These are phyloP conservation scores for Neonectria neomacrospora DNA, from an alignment of 2,329 filamentous ascomycete genomes.

Conservation along the genomic window DNA sequence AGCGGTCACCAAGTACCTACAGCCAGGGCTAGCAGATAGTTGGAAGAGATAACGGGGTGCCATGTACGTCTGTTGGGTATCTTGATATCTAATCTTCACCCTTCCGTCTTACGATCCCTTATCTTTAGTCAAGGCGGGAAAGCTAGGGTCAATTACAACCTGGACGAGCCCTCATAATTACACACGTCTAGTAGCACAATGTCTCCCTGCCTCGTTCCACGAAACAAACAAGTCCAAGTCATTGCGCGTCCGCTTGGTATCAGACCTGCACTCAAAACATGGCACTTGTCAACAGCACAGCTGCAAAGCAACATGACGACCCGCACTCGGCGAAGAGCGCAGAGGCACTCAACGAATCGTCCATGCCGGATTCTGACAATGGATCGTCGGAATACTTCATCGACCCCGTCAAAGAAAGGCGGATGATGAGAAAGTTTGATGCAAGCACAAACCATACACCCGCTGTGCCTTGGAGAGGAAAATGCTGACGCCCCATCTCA, in stretches of 20 bases:
- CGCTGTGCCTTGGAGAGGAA: not conserved
- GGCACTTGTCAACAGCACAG: not conserved
- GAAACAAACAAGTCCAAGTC: not conserved
- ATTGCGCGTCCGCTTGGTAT: not conserved
- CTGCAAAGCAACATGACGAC: not conserved
- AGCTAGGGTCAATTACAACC: not conserved
- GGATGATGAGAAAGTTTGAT: slow-evolving; percentile 44
- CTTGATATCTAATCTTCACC: not conserved
- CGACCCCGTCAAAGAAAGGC: slow-evolving; percentile 29
- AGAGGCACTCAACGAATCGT: not conserved
- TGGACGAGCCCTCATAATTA: not conserved
- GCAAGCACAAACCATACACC: slow-evolving; percentile 17
- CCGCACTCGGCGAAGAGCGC: not conserved
- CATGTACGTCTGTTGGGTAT: not conserved
- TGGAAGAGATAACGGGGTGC: not conserved
- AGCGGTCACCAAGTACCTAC: no score
- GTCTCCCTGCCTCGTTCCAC: not conserved
- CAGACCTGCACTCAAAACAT: not conserved
- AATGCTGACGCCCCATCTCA: not conserved
- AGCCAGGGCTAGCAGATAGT: not conserved
- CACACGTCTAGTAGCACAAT: not conserved
- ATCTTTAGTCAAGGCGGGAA: not conserved
- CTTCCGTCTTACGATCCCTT: not conserved
- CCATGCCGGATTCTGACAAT: slow-evolving; percentile 23
- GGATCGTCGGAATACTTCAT: slow-evolving; percentile 22